Evolutionary conservation across 257 asterid species (phyloP).

Genomic region (Scutellaria baicalensis): DNA sequence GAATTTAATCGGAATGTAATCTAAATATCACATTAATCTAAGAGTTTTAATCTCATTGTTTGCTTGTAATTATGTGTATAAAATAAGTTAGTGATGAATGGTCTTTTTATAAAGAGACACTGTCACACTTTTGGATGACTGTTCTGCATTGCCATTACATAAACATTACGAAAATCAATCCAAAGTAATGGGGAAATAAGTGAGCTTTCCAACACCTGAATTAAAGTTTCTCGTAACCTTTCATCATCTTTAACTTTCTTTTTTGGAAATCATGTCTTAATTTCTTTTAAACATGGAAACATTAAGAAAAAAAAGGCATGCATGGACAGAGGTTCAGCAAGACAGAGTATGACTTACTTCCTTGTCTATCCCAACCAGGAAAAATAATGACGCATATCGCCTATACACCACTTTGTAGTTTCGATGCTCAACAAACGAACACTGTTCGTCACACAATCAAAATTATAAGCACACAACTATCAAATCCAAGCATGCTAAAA

Average conservation of each 20-base stretch:
- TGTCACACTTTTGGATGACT: not conserved
- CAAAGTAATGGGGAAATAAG: too few relatives aligned
- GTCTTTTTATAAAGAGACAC: not conserved
- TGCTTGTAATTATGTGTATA: too few relatives aligned
- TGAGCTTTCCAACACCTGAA: too few relatives aligned
- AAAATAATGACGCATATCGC: conserved; percentile 87
- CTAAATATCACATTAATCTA: too few relatives aligned
- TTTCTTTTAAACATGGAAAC: too few relatives aligned
- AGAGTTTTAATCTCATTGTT: too few relatives aligned
- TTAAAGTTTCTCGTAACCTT: not conserved
- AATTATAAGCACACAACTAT: not conserved
- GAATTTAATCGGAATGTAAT: not conserved
- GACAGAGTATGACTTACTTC: conserved; percentile 53
- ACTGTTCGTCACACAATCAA: conserved; percentile 39
- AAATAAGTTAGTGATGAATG: too few relatives aligned
- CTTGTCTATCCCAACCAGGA: conserved; percentile 96
- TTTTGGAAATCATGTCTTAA: not conserved
- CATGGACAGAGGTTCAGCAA: not conserved
- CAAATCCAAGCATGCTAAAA: not conserved
- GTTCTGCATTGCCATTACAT: not conserved
- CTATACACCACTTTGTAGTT: conserved; percentile 87
- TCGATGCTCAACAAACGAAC: conserved; percentile 97
- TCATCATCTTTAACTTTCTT: not conserved
- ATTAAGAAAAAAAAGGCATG: not conserved
- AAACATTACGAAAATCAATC: too few relatives aligned